Evolutionary conservation across 306 rosid genomes (phyloP).

Genomic region (Vachellia collinsii): DNA sequence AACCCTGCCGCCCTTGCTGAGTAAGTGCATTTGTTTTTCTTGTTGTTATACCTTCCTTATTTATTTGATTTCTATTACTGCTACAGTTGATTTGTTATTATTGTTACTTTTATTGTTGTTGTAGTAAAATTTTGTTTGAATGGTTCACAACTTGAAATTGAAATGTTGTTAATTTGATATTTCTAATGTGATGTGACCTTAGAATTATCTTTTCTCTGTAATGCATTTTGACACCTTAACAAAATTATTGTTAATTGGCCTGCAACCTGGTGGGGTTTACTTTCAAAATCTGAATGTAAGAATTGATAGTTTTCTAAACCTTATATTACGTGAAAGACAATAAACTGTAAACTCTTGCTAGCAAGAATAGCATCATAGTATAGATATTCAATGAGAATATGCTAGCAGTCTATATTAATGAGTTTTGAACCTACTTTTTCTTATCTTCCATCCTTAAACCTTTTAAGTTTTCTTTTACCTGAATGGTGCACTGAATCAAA

Average conservation of each 20-base stretch:
- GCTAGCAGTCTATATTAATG: background rate
- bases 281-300: background rate
- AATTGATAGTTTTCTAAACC: background rate
- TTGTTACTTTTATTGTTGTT: background rate
- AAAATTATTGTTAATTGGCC: background rate
- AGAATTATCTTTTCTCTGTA: background rate
- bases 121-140: background rate
- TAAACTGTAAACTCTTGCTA: background rate
- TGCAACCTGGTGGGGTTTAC: background rate
- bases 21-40: constrained; percentile 42
- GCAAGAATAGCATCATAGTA: background rate
- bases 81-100: background rate
- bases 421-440: background rate
- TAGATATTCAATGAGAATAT: background rate
- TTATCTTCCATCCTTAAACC: background rate
- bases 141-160: no score
- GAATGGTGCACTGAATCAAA: no score
- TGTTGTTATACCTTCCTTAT: background rate
- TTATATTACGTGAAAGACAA: background rate
- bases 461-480: background rate
- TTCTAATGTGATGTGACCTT: background rate
- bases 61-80: background rate
- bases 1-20: constrained; percentile 72
- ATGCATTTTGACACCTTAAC: background rate
- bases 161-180: background rate